Base-by-base conservation (phyloP, 306 rosid genomes). In the Casuarina equisetifolia region DNA sequence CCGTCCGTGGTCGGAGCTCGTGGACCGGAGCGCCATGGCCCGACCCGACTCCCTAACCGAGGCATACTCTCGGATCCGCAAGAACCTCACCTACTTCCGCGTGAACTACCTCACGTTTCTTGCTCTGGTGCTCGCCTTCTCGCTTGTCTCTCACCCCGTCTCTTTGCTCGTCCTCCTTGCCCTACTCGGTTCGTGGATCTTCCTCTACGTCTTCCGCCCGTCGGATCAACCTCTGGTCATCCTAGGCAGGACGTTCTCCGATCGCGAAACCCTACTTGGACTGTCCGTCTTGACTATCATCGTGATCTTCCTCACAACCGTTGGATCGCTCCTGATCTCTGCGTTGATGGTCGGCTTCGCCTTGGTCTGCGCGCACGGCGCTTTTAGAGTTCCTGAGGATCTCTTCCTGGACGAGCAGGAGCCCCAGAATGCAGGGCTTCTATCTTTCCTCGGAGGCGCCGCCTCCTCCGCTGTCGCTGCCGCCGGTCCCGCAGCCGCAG, bases 21-120 rank as follows among this genome's bases (percentile, higher is more conserved):
- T 92, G 57, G 98, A 94, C 67, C 91, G 95, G 69, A 62, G 55
- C 78, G 80, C 96, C 17, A 66, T 94, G 69, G 75, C 92, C 15
- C 86, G 94, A 5, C 98, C 98, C 0, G 91, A 88, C 2, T 81
- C 86, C 52, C 87, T 94, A 1, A n/a, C 98, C 46, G 98, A 94
- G 36, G 98, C 98, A 3, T 92, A 92, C 80, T 88, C 95, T 42
- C 90, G 98, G 87, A 90, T 92, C 91, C 98, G 98, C 55, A 94
- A 89, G 84, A 94, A 94, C 74, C 67, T 89, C 80, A 16, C 88
- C 46, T 94, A 94, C 79, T 94, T 94, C 74, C 98, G 98, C 44
- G 97, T 94, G 11, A 94, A 94, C 77, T 94, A 94, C 90, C 76
- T 86, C 42, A 86, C 89, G 59, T 81, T 94, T 40, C 78, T 94